Conservation (phyloP, 257 asterid species). For the Cruciata laevipes region DNA sequence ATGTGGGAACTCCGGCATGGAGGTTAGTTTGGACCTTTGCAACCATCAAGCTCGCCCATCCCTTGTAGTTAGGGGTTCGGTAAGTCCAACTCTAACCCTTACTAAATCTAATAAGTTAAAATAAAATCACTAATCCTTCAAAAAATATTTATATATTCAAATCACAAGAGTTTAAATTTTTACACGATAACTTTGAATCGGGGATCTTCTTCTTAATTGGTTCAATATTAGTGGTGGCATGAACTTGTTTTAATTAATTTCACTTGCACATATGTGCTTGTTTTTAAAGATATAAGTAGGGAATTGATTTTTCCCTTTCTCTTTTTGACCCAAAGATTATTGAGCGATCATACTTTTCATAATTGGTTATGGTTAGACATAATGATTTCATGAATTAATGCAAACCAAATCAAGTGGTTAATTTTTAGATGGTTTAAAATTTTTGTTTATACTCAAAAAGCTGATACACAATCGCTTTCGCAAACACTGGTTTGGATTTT, state of each 20-base stretch:
- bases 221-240: neutral
- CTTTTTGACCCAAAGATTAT: neutral
- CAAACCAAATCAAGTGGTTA: neutral
- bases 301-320: neutral
- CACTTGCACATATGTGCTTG: neutral
- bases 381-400: neutral
- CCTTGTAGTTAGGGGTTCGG: slow-evolving; percentile 37
- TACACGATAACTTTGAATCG: too few species aligned
- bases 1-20: slow-evolving; percentile 50
- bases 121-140: too few species aligned
- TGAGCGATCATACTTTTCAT: neutral
- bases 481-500: neutral
- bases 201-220: too few species aligned
- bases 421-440: neutral
- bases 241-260: neutral
- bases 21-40: slow-evolving; percentile 38
- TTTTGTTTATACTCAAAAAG: neutral
- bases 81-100: slow-evolving; percentile 14
- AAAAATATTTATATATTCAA: too few species aligned
- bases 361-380: neutral
- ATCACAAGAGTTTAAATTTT: too few species aligned
- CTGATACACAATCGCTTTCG: neutral
- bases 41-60: slow-evolving; percentile 34
- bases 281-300: neutral
- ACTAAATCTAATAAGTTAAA: too few species aligned